Conservation (phyloP, 169 alveolate genomes). For the Eimeria zaria region DNA sequence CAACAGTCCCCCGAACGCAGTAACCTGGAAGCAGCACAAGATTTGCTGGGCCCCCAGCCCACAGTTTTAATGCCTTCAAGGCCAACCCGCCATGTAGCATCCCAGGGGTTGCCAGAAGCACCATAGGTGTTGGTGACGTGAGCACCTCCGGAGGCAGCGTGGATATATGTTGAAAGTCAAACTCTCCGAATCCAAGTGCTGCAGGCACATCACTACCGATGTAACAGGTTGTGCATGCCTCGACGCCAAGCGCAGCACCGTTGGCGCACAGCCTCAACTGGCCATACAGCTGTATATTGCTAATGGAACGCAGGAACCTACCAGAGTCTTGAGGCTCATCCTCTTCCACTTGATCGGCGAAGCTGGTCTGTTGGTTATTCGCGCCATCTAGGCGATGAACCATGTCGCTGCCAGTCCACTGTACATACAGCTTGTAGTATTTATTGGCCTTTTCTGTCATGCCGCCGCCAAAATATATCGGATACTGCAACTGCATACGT, state of each 20-base stretch:
- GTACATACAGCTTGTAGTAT: conserved; percentile 95
- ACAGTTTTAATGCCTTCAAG: conserved; percentile 97
- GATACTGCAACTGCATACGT: conserved; percentile 95
- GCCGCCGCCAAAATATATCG: conserved; percentile 99
- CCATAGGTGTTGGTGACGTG: conserved; percentile 98
- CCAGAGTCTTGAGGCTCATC: conserved; percentile 27
- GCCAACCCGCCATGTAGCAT: conserved; percentile 98
- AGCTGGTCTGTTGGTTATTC: neutral
- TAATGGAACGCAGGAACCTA: conserved; percentile 1
- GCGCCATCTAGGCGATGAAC: conserved; percentile 54
- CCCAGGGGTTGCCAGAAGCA: conserved; percentile 99
- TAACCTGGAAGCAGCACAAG: conserved; percentile 99
- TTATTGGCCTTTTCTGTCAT: conserved; percentile 98
- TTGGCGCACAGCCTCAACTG: neutral
- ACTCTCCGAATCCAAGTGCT: conserved; percentile 79
- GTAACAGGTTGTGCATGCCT: neutral
- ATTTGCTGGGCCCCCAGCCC: conserved; percentile 98
- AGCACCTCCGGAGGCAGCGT: conserved; percentile 88
- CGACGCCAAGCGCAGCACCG: neutral
- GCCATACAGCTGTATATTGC: neutral
- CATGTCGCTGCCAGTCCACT: conserved; percentile 91
- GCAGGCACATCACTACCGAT: neutral
- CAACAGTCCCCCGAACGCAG: conserved; percentile 99
- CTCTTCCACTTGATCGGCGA: conserved; percentile 60
- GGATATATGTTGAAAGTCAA: conserved; percentile 96